A percentile compares a stretch with the other conserved stretches of the same genome.
Evolutionary conservation across 2,329 filamentous ascomycete genomes (phyloP).

Genomic region (Trichoderma sp.): DNA sequence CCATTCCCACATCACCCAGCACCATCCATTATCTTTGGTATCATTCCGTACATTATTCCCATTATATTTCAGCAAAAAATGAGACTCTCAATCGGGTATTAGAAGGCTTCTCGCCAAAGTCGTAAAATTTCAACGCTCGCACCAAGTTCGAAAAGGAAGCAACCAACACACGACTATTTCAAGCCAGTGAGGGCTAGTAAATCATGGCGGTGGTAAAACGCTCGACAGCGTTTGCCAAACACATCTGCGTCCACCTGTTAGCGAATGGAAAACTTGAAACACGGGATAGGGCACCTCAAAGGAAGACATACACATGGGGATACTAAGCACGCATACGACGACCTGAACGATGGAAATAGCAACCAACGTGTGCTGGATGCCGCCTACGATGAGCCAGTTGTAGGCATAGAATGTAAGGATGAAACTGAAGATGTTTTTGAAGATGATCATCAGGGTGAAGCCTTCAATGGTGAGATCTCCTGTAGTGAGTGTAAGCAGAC

Average conservation of each 20-base stretch:
- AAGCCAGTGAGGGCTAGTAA: conserved; percentile 54
- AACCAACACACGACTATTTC: conserved; percentile 31
- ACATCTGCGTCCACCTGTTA: conserved; percentile 58
- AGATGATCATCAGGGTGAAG: conserved; percentile 87
- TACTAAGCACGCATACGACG: conserved; percentile 71
- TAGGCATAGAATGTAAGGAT: conserved; percentile 82
- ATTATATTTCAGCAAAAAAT: not conserved
- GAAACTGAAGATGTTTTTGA: conserved; percentile 95
- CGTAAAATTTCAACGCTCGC: not conserved
- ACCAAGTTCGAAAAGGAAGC: not conserved
- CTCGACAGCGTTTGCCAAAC: conserved; percentile 76
- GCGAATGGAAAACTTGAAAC: not conserved
- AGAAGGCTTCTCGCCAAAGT: not conserved
- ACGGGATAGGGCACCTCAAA: not conserved
- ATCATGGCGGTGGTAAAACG: conserved; percentile 76
- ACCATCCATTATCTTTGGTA: conserved; percentile 4
- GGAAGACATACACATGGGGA: conserved; percentile 75
- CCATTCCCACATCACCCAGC: not conserved
- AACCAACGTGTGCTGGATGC: conserved; percentile 67
- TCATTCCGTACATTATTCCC: conserved; percentile 13
- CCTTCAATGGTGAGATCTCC: conserved; percentile 82
- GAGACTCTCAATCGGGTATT: not conserved
- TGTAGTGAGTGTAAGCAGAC: conserved; percentile 39
- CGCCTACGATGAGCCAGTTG: conserved; percentile 73
- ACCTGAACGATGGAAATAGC: conserved; percentile 77